Evolutionary conservation across 176 grass and related monocot species (phyloP).

Genomic region (Typha latifolia): DNA sequence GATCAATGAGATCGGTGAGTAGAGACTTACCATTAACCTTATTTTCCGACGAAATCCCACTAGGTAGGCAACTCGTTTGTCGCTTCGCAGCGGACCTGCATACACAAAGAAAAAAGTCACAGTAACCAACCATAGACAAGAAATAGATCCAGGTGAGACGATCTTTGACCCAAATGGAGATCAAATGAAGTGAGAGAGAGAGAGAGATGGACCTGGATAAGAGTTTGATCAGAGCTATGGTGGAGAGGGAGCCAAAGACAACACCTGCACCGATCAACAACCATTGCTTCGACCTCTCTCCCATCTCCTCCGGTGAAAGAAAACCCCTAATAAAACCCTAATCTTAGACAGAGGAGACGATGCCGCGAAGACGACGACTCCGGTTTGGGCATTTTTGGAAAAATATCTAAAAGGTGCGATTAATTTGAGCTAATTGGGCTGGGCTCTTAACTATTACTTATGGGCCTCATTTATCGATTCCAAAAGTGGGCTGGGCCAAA

Average conservation of each 20-base stretch:
- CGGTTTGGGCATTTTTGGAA: no score
- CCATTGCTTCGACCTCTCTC: constrained; percentile 47
- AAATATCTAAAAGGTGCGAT: no score
- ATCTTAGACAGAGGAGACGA: neutral
- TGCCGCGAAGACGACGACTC: neutral
- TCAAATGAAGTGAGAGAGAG: neutral
- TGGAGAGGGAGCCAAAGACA: constrained; percentile 43
- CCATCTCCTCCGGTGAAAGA: constrained; percentile 17
- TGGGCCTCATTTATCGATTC: no score
- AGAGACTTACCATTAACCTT: constrained; percentile 2
- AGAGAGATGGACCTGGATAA: constrained; percentile 34
- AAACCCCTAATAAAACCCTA: constrained; percentile 18
- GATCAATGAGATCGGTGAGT: neutral
- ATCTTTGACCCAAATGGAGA: no score
- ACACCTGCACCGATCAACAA: constrained; percentile 39
- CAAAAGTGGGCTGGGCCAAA: neutral
- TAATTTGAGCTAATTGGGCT: neutral
- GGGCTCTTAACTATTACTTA: neutral
- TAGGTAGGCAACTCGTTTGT: neutral
- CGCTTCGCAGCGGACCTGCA: constrained; percentile 16
- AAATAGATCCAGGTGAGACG: no score
- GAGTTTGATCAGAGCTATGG: constrained; percentile 26
- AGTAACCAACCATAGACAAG: no score
- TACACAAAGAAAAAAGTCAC: neutral
- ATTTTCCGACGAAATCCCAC: constrained; percentile 1